Conservation (phyloP, 2,329 filamentous ascomycete genomes). For the Penicillium palitans region DNA sequence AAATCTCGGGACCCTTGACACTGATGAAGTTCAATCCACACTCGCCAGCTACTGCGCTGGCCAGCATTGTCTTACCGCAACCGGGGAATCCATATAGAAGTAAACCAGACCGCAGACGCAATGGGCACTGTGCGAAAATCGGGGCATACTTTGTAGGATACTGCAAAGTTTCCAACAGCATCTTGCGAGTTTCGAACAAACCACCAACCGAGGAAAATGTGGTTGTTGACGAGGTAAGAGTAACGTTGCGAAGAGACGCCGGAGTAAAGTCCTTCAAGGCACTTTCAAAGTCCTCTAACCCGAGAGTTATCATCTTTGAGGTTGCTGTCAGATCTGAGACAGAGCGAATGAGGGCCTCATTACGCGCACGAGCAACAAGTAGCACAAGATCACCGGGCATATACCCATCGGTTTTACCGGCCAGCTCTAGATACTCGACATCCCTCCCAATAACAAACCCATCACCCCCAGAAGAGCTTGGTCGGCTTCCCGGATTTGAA, state of each 20-base stretch:
- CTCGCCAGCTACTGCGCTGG: slow-evolving; percentile 95
- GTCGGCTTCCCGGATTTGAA: slow-evolving; percentile 56
- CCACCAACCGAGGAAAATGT: slow-evolving; percentile 93
- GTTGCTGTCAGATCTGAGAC: slow-evolving; percentile 58
- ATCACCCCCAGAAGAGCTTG: slow-evolving; percentile 49
- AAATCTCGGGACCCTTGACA: slow-evolving; percentile 95
- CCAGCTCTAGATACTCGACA: slow-evolving; percentile 88
- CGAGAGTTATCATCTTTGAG: slow-evolving; percentile 62
- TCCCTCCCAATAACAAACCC: slow-evolving; percentile 73
- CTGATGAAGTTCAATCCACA: slow-evolving; percentile 98
- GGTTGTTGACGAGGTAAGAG: slow-evolving; percentile 86
- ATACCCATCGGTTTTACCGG: slow-evolving; percentile 93
- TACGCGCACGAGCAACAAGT: slow-evolving; percentile 81
- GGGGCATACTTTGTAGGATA: slow-evolving; percentile 98
- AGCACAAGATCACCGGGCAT: slow-evolving; percentile 93
- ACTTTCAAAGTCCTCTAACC: slow-evolving; percentile 73
- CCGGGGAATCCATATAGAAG: slow-evolving; percentile 93
- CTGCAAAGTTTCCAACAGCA: slow-evolving; percentile 90
- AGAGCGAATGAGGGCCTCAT: slow-evolving; percentile 86
- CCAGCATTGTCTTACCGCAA: slow-evolving; percentile 93
- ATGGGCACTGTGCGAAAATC: slow-evolving; percentile 92
- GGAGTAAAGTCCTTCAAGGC: slow-evolving; percentile 93
- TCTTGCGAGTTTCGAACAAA: slow-evolving; percentile 78
- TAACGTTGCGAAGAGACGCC: slow-evolving; percentile 89
- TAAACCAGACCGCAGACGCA: slow-evolving; percentile 89